Conservation (phyloP, 2,329 filamentous ascomycete genomes). For the Calonectria hongkongensis region DNA sequence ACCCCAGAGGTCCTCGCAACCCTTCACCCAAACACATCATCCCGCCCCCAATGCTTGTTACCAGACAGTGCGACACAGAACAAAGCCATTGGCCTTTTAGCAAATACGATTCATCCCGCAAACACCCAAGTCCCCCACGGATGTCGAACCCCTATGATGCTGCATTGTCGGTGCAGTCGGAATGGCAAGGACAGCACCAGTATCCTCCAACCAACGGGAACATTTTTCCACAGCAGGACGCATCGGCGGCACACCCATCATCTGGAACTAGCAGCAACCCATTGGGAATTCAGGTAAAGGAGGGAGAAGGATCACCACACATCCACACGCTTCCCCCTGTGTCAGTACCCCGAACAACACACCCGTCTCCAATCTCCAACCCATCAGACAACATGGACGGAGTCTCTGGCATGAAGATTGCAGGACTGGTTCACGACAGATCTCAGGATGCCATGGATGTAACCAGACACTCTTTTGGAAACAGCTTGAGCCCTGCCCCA, state of each 20-base stretch:
- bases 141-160: slow-evolving; percentile 75
- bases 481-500: slow-evolving; percentile 29
- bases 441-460: slow-evolving; percentile 11
- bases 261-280: slow-evolving; percentile 62
- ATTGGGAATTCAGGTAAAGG: slow-evolving; percentile 80
- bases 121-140: slow-evolving; percentile 67
- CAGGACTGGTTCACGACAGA: slow-evolving; percentile 32
- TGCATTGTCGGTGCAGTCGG: slow-evolving; percentile 71
- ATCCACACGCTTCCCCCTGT: slow-evolving; percentile 62
- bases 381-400: slow-evolving; percentile 24
- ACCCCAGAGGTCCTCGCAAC: slow-evolving; percentile 40
- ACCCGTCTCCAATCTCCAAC: slow-evolving; percentile 51
- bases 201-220: slow-evolving; percentile 68
- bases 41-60: slow-evolving; percentile 68
- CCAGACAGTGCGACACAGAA: slow-evolving; percentile 72
- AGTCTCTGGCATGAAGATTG: slow-evolving; percentile 25
- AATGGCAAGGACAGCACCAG: slow-evolving; percentile 75
- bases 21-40: slow-evolving; percentile 58
- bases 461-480: slow-evolving; percentile 7
- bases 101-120: slow-evolving; percentile 70
- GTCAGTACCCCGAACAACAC: slow-evolving; percentile 64
- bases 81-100: slow-evolving; percentile 73
- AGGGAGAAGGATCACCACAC: slow-evolving; percentile 64
- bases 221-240: slow-evolving; percentile 63
- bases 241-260: slow-evolving; percentile 54